These are phyloP conservation scores for Paracorniculantispora psalliotae DNA, from an alignment of 2,329 filamentous ascomycete genomes.

Conservation along the genomic window DNA sequence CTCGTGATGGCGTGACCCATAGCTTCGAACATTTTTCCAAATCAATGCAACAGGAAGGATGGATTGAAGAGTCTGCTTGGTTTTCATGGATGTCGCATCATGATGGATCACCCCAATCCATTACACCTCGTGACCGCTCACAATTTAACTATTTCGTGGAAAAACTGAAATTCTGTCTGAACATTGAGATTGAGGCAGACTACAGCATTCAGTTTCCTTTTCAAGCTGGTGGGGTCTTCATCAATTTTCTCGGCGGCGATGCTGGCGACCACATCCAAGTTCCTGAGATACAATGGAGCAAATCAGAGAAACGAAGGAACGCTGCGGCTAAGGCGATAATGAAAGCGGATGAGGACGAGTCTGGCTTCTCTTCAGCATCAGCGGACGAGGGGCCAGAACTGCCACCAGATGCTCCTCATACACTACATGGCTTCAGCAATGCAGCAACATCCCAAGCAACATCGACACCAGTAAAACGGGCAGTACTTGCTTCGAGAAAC, in stretches of 20 bases:
- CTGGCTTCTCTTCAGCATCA: neutral
- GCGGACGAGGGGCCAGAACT: neutral
- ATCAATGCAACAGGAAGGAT: constrained; percentile 1
- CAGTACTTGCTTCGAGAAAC: neutral
- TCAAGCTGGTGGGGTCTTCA: neutral
- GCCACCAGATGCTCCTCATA: neutral
- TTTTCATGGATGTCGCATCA: constrained; percentile 7
- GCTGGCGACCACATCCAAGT: neutral
- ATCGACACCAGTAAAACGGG: neutral
- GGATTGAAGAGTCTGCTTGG: constrained; percentile 5
- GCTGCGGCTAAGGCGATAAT: neutral
- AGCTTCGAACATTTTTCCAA: neutral
- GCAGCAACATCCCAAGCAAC: neutral
- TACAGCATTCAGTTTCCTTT: neutral
- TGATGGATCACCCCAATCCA: neutral
- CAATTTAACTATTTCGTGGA: neutral
- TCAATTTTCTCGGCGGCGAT: constrained; percentile 5
- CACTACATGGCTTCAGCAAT: too few species aligned
- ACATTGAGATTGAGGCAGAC: neutral
- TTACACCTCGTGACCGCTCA: neutral
- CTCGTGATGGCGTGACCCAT: neutral
- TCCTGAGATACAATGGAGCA: neutral
- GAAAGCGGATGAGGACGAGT: neutral
- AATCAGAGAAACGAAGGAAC: neutral
- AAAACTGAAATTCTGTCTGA: neutral